Evolutionary conservation across 106 monocot species (phyloP).

Genomic region (Acorus calamus): DNA sequence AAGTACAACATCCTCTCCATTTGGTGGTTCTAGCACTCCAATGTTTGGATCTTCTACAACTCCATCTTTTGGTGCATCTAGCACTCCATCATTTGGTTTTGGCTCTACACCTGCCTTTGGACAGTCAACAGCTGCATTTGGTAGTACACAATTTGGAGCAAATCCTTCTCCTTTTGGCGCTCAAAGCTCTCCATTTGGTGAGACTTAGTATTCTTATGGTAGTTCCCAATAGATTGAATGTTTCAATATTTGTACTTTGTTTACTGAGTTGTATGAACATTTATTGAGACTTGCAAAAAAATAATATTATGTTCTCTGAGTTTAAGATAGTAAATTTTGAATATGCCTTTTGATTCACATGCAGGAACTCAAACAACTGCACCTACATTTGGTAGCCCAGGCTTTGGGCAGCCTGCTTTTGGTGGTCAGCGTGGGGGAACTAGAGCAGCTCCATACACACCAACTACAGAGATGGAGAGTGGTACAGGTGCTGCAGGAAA

Average conservation of each 20-base stretch:
- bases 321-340: neutral
- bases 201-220: neutral
- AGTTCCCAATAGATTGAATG: too few species aligned
- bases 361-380: slow-evolving; percentile 61
- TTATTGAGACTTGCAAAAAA: too few species aligned
- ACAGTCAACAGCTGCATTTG: slow-evolving; percentile 48
- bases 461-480: too few species aligned
- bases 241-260: too few species aligned
- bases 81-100: slow-evolving; percentile 17
- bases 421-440: slow-evolving; percentile 62
- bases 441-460: slow-evolving; percentile 14
- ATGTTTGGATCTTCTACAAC: slow-evolving; percentile 26
- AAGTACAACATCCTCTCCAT: slow-evolving; percentile 18
- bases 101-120: slow-evolving; percentile 18
- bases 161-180: slow-evolving; percentile 51
- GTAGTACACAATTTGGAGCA: slow-evolving; percentile 57
- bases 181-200: slow-evolving; percentile 72
- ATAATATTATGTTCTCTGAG: neutral
- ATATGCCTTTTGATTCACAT: slow-evolving; percentile 9
- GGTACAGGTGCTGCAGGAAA: slow-evolving; percentile 39
- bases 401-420: slow-evolving; percentile 57
- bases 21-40: slow-evolving; percentile 35
- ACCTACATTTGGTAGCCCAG: slow-evolving; percentile 63
- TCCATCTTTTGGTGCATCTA: slow-evolving; percentile 31
- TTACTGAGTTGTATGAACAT: too few species aligned